These are phyloP conservation scores for Sisymbrium irio DNA, from an alignment of 345 rosid species.

Conservation along the genomic window DNA sequence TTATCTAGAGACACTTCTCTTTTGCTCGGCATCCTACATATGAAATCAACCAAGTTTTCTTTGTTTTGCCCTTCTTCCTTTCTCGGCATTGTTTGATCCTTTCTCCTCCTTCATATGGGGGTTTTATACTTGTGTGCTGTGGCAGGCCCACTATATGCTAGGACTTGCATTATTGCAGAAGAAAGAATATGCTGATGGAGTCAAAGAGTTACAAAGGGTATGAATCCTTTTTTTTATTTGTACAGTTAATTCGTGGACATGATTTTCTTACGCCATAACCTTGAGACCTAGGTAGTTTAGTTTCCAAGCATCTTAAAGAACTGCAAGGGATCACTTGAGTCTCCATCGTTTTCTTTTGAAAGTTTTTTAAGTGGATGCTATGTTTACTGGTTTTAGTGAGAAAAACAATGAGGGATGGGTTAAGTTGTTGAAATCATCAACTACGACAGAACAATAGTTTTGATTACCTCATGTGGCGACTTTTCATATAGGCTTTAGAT, in stretches of 20 bases:
- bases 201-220: slow-evolving; percentile 75
- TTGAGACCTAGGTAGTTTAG: slow-evolving; percentile 6
- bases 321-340: background rate
- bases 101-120: background rate
- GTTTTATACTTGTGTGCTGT: slow-evolving; percentile 15
- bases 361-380: background rate
- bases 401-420: background rate
- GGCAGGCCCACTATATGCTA: slow-evolving; percentile 80
- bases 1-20: background rate
- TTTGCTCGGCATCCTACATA: background rate
- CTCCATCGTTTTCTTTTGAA: background rate
- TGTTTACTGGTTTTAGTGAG: background rate
- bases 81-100: background rate
- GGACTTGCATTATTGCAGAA: slow-evolving; percentile 74
- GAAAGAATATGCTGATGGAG: slow-evolving; percentile 52
- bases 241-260: background rate
- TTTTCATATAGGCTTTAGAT: slow-evolving; percentile 60
- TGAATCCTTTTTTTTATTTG: slow-evolving; percentile 4
- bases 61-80: background rate
- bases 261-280: background rate
- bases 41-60: background rate
- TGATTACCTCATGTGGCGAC: background rate
- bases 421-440: background rate
- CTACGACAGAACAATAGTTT: background rate
- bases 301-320: background rate